These are phyloP conservation scores for Mycosphaerella sp. DNA, from an alignment of 2,329 filamentous ascomycete species.

Conservation along the genomic window DNA sequence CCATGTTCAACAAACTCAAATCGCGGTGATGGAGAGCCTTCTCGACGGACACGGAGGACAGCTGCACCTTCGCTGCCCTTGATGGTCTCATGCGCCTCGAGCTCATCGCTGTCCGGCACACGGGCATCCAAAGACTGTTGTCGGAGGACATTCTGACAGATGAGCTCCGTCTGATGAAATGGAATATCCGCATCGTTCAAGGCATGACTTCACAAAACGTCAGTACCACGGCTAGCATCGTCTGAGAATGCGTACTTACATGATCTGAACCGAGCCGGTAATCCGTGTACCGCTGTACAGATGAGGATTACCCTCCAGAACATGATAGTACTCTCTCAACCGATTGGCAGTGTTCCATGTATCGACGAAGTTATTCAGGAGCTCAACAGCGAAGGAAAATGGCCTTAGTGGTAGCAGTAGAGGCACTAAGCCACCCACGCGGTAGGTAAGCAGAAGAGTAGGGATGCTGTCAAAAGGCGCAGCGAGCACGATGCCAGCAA, in stretches of 20 bases:
- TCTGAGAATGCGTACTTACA: constrained; percentile 35
- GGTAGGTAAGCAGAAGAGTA: constrained; percentile 68
- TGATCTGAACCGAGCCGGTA: constrained; percentile 53
- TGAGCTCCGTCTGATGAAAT: constrained; percentile 59
- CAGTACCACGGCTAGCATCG: background rate
- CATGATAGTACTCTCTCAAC: constrained; percentile 57
- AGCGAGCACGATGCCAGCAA: constrained; percentile 73
- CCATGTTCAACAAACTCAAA: constrained; percentile 42
- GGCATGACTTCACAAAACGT: constrained; percentile 51
- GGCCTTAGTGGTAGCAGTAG: constrained; percentile 66
- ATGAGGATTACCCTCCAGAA: constrained; percentile 36
- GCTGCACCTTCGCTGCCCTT: constrained; percentile 28
- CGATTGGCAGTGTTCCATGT: constrained; percentile 69
- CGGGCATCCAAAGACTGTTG: constrained; percentile 36
- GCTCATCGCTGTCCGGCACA: constrained; percentile 28
- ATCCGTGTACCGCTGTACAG: constrained; percentile 34
- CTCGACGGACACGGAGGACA: constrained; percentile 19
- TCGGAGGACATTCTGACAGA: constrained; percentile 56
- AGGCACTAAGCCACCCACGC: constrained; percentile 69
- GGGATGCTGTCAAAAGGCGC: constrained; percentile 72
- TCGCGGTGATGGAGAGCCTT: constrained; percentile 32
- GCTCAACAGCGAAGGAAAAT: constrained; percentile 58
- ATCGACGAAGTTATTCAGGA: constrained; percentile 64
- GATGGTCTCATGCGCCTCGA: constrained; percentile 24
- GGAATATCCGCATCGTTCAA: constrained; percentile 77